Conservation (phyloP, 1,284 basidiomycete species). For the Ganoderma leucocontextum region DNA sequence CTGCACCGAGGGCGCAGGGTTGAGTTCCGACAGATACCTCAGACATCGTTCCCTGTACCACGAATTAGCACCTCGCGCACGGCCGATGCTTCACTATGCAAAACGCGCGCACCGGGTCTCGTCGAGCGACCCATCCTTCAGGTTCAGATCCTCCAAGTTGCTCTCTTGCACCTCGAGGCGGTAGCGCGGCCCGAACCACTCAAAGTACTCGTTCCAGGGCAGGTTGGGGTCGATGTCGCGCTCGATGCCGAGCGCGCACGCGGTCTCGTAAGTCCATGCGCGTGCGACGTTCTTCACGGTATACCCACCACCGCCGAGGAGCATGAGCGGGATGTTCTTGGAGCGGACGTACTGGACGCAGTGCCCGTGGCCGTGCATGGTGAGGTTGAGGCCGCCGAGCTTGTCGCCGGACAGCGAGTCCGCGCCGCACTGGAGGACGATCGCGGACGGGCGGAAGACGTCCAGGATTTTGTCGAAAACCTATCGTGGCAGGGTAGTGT, state of each 20-base stretch:
- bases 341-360: constrained; percentile 90
- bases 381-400: constrained; percentile 95
- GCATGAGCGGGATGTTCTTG: constrained; percentile 88
- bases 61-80: neutral
- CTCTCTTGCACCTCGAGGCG: constrained; percentile 90
- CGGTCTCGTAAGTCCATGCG: constrained; percentile 98
- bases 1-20: constrained; percentile 87
- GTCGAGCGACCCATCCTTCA: constrained; percentile 84
- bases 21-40: constrained; percentile 81
- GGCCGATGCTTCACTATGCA: too few species aligned
- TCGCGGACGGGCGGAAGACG: constrained; percentile 88
- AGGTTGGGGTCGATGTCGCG: constrained; percentile 81
- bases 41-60: constrained; percentile 43
- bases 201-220: constrained; percentile 97
- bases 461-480: constrained; percentile 90
- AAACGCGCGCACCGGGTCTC: constrained; percentile 70
- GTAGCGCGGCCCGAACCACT: constrained; percentile 98
- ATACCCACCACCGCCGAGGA: constrained; percentile 96
- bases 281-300: constrained; percentile 96
- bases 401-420: constrained; percentile 97
- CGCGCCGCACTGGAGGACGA: constrained; percentile 95
- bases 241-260: constrained; percentile 89
- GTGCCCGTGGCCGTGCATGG: constrained; percentile 93
- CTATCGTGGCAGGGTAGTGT: constrained; percentile 47
- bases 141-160: constrained; percentile 96